Evolutionary conservation across 495 filamentous ascomycete genomes (phyloP).

Genomic region (Aspergillus coremiiformis): DNA sequence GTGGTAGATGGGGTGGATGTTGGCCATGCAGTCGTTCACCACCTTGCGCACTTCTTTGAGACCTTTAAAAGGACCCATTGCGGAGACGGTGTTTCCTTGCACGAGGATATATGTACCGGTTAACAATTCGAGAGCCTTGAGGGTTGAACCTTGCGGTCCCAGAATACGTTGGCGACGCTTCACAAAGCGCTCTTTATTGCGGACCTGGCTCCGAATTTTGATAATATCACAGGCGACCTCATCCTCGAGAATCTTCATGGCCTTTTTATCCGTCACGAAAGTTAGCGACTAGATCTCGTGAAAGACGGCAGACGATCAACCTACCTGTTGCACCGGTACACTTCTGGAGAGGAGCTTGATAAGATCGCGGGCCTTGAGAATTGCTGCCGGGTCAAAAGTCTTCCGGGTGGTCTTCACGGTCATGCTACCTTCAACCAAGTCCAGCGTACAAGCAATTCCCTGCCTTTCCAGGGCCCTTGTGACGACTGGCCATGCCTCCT

Average conservation of each 20-base stretch:
- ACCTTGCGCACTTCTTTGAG: conserved; percentile 88
- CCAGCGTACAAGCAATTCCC: conserved; percentile 79
- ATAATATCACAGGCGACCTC: conserved; percentile 85
- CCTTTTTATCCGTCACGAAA: conserved; percentile 30
- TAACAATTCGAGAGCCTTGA: conserved; percentile 94
- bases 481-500: conserved; percentile 79
- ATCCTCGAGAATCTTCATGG: conserved; percentile 90
- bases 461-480: conserved; percentile 75
- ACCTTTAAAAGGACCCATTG: conserved; percentile 87
- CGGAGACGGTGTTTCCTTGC: conserved; percentile 91
- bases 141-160: conserved; percentile 72
- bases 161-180: conserved; percentile 91
- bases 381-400: conserved; percentile 89
- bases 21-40: conserved; percentile 93
- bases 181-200: conserved; percentile 95
- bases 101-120: conserved; percentile 91
- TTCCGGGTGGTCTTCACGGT: conserved; percentile 90
- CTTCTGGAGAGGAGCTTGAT: conserved; percentile 88
- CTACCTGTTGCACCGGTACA: conserved; percentile 78
- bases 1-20: conserved; percentile 86
- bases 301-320: background rate
- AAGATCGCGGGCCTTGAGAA: conserved; percentile 88
- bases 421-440: conserved; percentile 95
- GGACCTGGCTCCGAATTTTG: conserved; percentile 82
- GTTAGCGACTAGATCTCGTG: conserved; percentile 1